Evolutionary conservation across 257 asterid genomes (phyloP), one percentile per base, ranked within the genome.

Genomic region (Solanum bulbocastanum): DNA sequence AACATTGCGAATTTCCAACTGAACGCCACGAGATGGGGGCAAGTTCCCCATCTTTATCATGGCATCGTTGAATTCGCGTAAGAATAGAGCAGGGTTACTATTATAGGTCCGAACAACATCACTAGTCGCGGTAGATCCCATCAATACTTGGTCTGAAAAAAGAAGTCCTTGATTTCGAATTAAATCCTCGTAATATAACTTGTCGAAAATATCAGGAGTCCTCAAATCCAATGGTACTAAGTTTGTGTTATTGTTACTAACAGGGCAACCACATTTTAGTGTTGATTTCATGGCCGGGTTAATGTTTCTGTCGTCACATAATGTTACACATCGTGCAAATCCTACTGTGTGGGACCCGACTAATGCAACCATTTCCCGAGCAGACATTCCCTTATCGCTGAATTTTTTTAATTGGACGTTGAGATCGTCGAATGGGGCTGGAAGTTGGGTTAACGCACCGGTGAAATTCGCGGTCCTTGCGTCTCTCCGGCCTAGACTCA

Each of bases 331-430:
- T 1, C 37, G 46, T 6, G 84, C 65, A 32, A 86, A 46, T 20
- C 88, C 88, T 11, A 86, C 16, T 0, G 84, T 86, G 52, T 86
- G 88, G 20, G 88, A 46, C 5, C 88, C 84, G n/a, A 62, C 88
- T 12, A 86, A 20, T 4, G 52, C 84, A 30, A 86, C 88, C 88
- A 86, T 86, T 71, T 86, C 84, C 10, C 20, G n/a, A 1, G 62
- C 13, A 8, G 46, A 60, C 15, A 86, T 6, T 13, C 83, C 83
- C 25, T 86, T 86, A 2, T 39, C 56, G 36, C 52, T 30, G 18
- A 86, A 86, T 60, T 86, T 86, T 6, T 2, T 25, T 25, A 60
- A 44, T 46, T 86, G 88, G 66, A 36, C 58, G 13, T n/a, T 32
- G 84, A 86, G 83, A 76, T 72, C 66, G 58, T 86, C 58, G 37